Percentiles rank a stretch among this genome's conserved stretches.
phyloP scores from a whole-genome alignment of 2,329 filamentous ascomycete species.

The Colletotrichum graminicola region DNA sequence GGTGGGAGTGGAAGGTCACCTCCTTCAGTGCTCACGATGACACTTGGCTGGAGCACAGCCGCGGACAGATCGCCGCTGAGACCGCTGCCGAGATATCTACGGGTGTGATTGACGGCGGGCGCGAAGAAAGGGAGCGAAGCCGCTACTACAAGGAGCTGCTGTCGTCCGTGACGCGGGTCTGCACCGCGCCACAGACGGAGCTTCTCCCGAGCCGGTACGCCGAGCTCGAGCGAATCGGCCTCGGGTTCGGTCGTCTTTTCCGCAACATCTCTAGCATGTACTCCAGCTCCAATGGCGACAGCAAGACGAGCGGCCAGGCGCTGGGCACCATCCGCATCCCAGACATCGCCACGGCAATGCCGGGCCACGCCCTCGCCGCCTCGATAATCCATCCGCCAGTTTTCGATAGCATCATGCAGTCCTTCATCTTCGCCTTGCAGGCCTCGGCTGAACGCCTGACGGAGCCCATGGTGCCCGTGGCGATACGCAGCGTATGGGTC shows the following conservation, averaged over 20 bases:
- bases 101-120: background rate
- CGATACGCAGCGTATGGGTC: slow-evolving; percentile 15
- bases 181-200: slow-evolving; percentile 14
- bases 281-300: background rate
- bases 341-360: slow-evolving; percentile 44
- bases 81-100: slow-evolving; percentile 17
- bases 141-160: slow-evolving; percentile 19
- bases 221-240: slow-evolving; percentile 14
- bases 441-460: slow-evolving; percentile 12
- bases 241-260: slow-evolving; percentile 17
- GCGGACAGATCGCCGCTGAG: slow-evolving; percentile 42
- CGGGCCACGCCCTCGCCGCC: slow-evolving; percentile 37
- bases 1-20: slow-evolving; percentile 31
- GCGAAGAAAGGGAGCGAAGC: background rate
- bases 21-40: slow-evolving; percentile 27
- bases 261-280: slow-evolving; percentile 10
- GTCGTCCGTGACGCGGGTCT: slow-evolving; percentile 11
- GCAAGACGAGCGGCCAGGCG: background rate
- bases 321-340: slow-evolving; percentile 18
- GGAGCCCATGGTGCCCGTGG: slow-evolving; percentile 25
- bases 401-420: slow-evolving; percentile 45
- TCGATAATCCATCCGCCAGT: slow-evolving; percentile 50
- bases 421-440: slow-evolving; percentile 24
- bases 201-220: slow-evolving; percentile 20
- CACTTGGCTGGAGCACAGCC: slow-evolving; percentile 31